Conservation (phyloP, 495 filamentous ascomycete genomes). For the Penicillium ucsense region DNA sequence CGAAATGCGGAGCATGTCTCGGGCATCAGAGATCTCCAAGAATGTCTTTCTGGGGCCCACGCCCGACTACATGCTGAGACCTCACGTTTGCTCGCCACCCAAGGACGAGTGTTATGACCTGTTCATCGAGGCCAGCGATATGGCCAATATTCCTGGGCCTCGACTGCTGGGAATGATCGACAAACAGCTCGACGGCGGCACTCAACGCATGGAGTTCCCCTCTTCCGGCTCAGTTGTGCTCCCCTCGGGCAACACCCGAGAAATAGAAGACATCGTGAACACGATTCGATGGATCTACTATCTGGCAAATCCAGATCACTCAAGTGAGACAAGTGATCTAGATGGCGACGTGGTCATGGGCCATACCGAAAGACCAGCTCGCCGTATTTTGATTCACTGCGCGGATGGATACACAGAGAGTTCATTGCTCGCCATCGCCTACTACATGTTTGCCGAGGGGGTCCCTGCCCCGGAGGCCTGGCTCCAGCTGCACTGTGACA, state of each 20-base stretch:
- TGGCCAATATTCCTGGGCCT: slow-evolving; percentile 55
- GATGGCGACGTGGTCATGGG: slow-evolving; percentile 50
- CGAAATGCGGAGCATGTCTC: slow-evolving; percentile 92
- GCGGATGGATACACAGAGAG: slow-evolving; percentile 95
- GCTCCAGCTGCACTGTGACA: slow-evolving; percentile 71
- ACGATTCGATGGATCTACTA: slow-evolving; percentile 85
- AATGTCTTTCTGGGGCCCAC: slow-evolving; percentile 91
- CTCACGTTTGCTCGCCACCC: slow-evolving; percentile 12
- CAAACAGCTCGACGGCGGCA: slow-evolving; percentile 43
- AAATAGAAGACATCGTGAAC: slow-evolving; percentile 73
- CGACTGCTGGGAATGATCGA: slow-evolving; percentile 48
- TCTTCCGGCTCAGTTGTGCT: slow-evolving; percentile 84
- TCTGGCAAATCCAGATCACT: slow-evolving; percentile 49
- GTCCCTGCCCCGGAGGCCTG: slow-evolving; percentile 74
- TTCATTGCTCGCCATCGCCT: slow-evolving; percentile 75
- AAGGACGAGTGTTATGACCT: slow-evolving; percentile 49
- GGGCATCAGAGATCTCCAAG: slow-evolving; percentile 71
- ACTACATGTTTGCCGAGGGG: slow-evolving; percentile 82
- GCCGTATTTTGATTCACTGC: slow-evolving; percentile 81
- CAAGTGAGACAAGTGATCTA: slow-evolving; percentile 35
- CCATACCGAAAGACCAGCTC: slow-evolving; percentile 25
- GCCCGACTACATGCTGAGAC: slow-evolving; percentile 49
- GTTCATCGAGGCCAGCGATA: slow-evolving; percentile 77
- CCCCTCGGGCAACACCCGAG: slow-evolving; percentile 66
- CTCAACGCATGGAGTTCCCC: slow-evolving; percentile 71